Base-by-base conservation (phyloP, 441 rosid species). In the Pelargonium myrrhifolium region DNA sequence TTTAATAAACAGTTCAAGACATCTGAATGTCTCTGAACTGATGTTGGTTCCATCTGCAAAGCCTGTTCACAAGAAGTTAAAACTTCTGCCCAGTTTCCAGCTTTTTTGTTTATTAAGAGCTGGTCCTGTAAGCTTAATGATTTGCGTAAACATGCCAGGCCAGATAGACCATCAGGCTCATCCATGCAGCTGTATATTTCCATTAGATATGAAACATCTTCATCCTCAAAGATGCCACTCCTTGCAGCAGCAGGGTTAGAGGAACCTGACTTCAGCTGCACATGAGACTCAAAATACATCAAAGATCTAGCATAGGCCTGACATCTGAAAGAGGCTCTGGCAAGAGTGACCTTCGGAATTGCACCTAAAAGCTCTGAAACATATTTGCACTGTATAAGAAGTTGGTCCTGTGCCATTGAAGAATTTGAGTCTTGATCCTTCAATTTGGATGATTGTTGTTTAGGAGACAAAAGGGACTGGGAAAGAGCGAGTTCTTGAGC, bases 41-140 rank as follows among this genome's bases (percentile, higher is more conserved):
- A 89, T 74, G 84, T 80, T 40, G 99, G 96, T 75, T 95, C 98
- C 96, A 90, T 88, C 80, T 89, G 97, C 86, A 95, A 84, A 72
- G 97, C 96, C 81, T 90, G 97, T 80, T 95, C 98, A 80, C 97
- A 95, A 76, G 87, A 89, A 74, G 96, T 92, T 70, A 95, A 81
- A 71, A 92, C 98, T 79, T 95, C 97, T 18, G 93, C 93, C 98
- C 98, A 95, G 76, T 95, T 95, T 76, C 99, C 99, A 12, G 90
- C 84, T 70, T 87, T 95, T 80, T 92, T 92, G 73, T 88, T 81
- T 85, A 90, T 88, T 68, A 92, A 80, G 74, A 95, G 86, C 71
- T 90, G 95, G 72, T 95, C 99, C 80, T 92, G 98, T 78, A 88
- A 82, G 83, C 91, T 86, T 70, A 81, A 77, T 20, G 92, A 87